A percentile compares a stretch with the other conserved stretches of the same genome.
Conservation (phyloP, 192 early-diverging fungal species). For the Coemansia sp. region DNA sequence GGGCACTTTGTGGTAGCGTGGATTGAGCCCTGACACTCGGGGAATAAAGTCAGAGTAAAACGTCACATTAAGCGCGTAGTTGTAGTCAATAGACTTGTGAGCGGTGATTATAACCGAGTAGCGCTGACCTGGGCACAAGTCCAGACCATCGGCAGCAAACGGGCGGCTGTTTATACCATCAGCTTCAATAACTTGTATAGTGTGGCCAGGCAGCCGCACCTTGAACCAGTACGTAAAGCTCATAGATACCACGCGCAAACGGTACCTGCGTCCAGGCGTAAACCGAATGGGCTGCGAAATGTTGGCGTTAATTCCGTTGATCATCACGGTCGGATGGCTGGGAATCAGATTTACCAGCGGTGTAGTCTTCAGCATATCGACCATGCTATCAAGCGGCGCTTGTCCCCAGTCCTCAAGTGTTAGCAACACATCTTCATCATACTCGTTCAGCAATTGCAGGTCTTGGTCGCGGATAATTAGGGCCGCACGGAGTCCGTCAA, state of each 20-base stretch:
- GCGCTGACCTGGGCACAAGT: conserved; percentile 70
- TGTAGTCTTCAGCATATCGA: conserved; percentile 41
- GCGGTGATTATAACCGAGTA: conserved; percentile 76
- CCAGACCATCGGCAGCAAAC: conserved; percentile 52
- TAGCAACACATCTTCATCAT: conserved; percentile 63
- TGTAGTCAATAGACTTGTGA: conserved; percentile 53
- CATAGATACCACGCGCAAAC: conserved; percentile 78
- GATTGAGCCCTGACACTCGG: conserved; percentile 45
- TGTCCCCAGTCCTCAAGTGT: conserved; percentile 66
- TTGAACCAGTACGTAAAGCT: conserved; percentile 65
- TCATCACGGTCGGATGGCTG: not conserved
- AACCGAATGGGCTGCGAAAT: conserved; percentile 58
- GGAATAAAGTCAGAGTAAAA: conserved; percentile 58
- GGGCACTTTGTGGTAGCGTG: conserved; percentile 54
- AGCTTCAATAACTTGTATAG: conserved; percentile 73
- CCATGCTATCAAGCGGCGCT: conserved; percentile 1
- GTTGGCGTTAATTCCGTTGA: conserved; percentile 50
- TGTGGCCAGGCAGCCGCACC: conserved; percentile 73
- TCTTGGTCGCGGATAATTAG: conserved; percentile 59
- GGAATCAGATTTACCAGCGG: not conserved
- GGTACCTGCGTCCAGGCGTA: conserved; percentile 71
- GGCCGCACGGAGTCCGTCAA: conserved; percentile 71
- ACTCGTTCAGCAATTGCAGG: conserved; percentile 23
- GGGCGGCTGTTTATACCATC: conserved; percentile 68
- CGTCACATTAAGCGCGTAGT: conserved; percentile 67